Evolutionary conservation across 2,329 filamentous ascomycete species (phyloP).

Genomic region (Fusarium veterinarium): DNA sequence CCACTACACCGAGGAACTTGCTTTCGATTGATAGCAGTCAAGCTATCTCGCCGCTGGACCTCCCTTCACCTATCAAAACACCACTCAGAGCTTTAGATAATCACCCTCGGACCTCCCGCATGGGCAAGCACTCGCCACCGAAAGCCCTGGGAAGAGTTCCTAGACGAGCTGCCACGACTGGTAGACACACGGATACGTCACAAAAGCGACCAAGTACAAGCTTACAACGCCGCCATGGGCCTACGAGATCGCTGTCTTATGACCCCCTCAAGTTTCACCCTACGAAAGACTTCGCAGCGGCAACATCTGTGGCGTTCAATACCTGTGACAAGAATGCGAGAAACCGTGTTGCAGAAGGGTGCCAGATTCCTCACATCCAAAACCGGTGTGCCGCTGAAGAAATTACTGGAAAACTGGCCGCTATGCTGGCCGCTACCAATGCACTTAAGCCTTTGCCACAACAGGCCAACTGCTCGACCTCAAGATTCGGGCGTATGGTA

Average conservation of each 20-base stretch:
- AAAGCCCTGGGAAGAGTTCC: background rate
- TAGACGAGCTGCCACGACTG: slow-evolving; percentile 30
- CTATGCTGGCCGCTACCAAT: slow-evolving; percentile 53
- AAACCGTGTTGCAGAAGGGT: background rate
- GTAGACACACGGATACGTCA: slow-evolving; percentile 12
- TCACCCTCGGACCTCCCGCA: slow-evolving; percentile 5
- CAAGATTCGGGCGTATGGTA: slow-evolving; percentile 46
- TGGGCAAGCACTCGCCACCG: slow-evolving; percentile 26
- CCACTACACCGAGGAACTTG: background rate
- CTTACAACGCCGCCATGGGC: slow-evolving; percentile 27
- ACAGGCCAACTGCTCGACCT: slow-evolving; percentile 12
- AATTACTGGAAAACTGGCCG: slow-evolving; percentile 50
- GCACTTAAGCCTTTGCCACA: slow-evolving; percentile 48
- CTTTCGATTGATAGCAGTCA: background rate
- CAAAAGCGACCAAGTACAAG: slow-evolving; percentile 25
- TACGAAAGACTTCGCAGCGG: slow-evolving; percentile 5
- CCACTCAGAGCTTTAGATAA: background rate
- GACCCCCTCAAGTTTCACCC: slow-evolving; percentile 40
- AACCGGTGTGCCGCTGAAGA: slow-evolving; percentile 31
- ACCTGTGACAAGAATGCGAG: slow-evolving; percentile 28
- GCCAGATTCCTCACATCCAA: background rate
- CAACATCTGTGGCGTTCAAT: slow-evolving; percentile 19
- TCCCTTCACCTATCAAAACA: slow-evolving; percentile 23
- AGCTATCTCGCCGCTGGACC: slow-evolving; percentile 16
- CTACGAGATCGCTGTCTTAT: slow-evolving; percentile 20